Conservation (phyloP, 108 stramenopile species). For the Schizochytrium sp. region DNA sequence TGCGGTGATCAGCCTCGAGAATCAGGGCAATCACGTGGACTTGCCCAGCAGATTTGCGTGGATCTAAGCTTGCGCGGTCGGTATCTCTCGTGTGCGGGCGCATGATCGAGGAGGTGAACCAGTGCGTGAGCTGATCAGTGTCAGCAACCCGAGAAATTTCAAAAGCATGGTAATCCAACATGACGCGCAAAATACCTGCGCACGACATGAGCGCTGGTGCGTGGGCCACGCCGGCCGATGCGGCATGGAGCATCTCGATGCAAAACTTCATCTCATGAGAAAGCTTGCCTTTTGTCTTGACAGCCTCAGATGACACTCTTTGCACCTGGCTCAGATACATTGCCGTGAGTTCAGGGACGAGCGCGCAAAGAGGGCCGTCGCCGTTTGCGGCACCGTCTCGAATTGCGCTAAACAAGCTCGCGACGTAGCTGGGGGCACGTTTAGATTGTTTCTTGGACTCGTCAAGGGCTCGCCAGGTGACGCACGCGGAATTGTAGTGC, state of each 20-base stretch:
- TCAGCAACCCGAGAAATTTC: background rate
- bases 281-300: background rate
- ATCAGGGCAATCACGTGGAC: background rate
- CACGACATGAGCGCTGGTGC: background rate
- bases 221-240: background rate
- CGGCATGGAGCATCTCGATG: background rate
- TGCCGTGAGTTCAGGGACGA: background rate
- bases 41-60: background rate
- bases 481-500: background rate
- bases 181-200: background rate
- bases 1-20: background rate
- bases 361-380: background rate
- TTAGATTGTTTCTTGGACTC: background rate
- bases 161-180: background rate
- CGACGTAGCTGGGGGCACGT: background rate
- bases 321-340: background rate
- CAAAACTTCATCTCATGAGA: background rate
- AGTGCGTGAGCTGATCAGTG: background rate
- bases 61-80: background rate
- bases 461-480: background rate
- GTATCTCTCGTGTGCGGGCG: no score
- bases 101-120: background rate
- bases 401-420: background rate
- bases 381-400: background rate
- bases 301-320: no score